Percentiles rank a stretch among this genome's conserved stretches.
These are phyloP conservation scores for Besnoitia besnoiti DNA, from an alignment of 169 alveolate species.

Conservation along the genomic window DNA sequence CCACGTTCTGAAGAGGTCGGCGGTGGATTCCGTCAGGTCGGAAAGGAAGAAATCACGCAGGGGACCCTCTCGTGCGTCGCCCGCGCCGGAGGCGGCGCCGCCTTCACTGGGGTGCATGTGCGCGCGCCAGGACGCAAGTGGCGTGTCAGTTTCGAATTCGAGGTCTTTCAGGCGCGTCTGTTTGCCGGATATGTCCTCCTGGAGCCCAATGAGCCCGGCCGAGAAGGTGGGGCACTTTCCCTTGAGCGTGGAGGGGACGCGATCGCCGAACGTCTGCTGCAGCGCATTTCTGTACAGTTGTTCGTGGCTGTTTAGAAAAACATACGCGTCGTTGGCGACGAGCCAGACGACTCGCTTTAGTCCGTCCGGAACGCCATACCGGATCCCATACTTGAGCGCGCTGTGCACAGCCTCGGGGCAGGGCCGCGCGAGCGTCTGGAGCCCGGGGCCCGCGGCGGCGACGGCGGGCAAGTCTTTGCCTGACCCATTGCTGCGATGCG, in stretches of 20 bases:
- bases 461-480: too few species aligned
- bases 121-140: constrained; percentile 57
- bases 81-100: background rate
- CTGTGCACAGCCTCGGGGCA: background rate
- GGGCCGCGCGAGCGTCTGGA: background rate
- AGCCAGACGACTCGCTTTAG: constrained; percentile 45
- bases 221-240: constrained; percentile 65
- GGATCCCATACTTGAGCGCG: constrained; percentile 40
- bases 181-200: constrained; percentile 61
- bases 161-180: constrained; percentile 55
- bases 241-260: constrained; percentile 23
- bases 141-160: constrained; percentile 62
- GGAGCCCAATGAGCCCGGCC: constrained; percentile 63
- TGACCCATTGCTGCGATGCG: background rate
- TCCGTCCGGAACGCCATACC: constrained; percentile 63
- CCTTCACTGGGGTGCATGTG: background rate
- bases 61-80: background rate
- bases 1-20: constrained; percentile 21
- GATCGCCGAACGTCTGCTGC: constrained; percentile 60
- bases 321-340: constrained; percentile 53
- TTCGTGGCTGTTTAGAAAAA: constrained; percentile 30
- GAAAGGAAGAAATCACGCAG: background rate
- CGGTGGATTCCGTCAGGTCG: constrained; percentile 25
- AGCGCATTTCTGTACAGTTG: constrained; percentile 54
- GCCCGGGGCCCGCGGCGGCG: background rate